These are phyloP conservation scores for Secale cereale DNA, from an alignment of 176 grass and related monocot species.

Conservation along the genomic window DNA sequence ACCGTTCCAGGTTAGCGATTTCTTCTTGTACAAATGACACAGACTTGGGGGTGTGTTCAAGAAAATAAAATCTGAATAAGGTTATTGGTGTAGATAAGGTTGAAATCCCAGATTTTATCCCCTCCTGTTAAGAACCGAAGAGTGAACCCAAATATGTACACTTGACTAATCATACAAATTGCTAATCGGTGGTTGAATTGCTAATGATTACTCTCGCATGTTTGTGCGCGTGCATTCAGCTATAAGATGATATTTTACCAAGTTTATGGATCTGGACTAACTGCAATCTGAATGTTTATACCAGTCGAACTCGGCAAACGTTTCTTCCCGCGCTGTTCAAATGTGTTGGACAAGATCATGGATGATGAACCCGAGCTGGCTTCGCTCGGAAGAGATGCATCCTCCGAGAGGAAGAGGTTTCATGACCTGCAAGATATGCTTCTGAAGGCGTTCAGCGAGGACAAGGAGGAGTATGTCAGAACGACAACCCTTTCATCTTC, in stretches of 20 bases:
- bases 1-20: too few relatives aligned
- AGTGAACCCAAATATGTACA: too few relatives aligned
- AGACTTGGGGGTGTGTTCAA: too few relatives aligned
- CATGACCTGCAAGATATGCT: conserved; percentile 62
- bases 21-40: too few relatives aligned
- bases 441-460: conserved; percentile 66
- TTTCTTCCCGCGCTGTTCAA: conserved; percentile 80
- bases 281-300: conserved; percentile 11
- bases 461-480: conserved; percentile 55
- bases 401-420: conserved; percentile 48
- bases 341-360: conserved; percentile 60
- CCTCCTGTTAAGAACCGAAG: neutral
- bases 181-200: neutral
- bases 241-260: neutral
- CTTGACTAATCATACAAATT: neutral
- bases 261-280: neutral
- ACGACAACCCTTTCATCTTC: conserved; percentile 36
- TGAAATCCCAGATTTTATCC: neutral
- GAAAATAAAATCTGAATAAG: too few relatives aligned
- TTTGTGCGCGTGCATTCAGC: neutral
- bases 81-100: neutral
- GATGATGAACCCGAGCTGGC: conserved; percentile 49
- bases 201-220: neutral
- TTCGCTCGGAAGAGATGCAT: conserved; percentile 34
- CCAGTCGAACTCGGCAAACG: conserved; percentile 76